Evolutionary conservation across 176 grass and related monocot species (phyloP), one percentile per base, ranked within the genome.

Genomic region (Cocos nucifera): DNA sequence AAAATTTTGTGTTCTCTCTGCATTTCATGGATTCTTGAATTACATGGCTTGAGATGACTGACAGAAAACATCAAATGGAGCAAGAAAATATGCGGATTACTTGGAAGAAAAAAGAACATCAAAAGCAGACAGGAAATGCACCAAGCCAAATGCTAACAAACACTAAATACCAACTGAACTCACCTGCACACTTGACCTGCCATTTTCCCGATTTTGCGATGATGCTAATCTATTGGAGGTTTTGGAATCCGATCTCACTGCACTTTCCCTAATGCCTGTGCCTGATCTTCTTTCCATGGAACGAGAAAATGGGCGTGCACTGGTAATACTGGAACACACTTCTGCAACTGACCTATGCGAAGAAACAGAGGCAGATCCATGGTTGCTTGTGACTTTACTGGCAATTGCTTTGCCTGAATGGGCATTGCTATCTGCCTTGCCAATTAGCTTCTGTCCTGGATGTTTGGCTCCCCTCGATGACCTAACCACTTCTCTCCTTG

Each of bases 271-370:
- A 17, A 65, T 74, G 63, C 24, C 12, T 74, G 73, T 74, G 63
- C 24, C 12, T 74, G 73, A 9, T 0, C 18, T 70, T 56, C 69
- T 76, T 54, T 90, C 79, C 78, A 76, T 74, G 61, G 76, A 72
- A 74, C 69, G 70, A 48, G 70, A 63, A 12, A 83, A 78, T 1
- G 72, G 72, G 20, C 32, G 56, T 53, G 66, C 58, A 21, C 59
- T 49, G 5, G 49, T 53, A 54, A 59, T 4, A 79, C 67, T 74
- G 16, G 29, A 24, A 19, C 39, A 57, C 59, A 65, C 19, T 69
- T 89, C 61, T 77, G 49, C 22, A 69, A 73, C 66, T 2, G 70
- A 48, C 27, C 35, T 56, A 51, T 48, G 72, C 5, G 60, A 62
- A 20, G 30, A 29, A 57, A 71, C 73, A 19, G 75, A 82, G 30